These are phyloP conservation scores for Aspergillus fumigatiaffinis DNA, from an alignment of 2,329 filamentous ascomycete genomes.

Conservation along the genomic window DNA sequence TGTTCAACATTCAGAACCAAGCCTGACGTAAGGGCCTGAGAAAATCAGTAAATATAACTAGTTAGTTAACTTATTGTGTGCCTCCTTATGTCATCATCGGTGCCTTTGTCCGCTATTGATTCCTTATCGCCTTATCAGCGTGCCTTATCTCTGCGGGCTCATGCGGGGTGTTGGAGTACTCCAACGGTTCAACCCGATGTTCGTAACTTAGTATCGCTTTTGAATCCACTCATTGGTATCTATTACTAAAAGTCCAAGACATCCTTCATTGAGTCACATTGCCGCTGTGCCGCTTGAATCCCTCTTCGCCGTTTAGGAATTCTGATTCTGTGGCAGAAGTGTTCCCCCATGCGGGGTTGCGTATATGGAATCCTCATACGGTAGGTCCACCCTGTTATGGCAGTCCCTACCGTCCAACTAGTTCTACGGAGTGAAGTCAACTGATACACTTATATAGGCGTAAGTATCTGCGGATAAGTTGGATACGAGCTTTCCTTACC, in stretches of 20 bases:
- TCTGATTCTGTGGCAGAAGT: not conserved
- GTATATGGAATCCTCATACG: not conserved
- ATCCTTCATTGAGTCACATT: not conserved
- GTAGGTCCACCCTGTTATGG: not conserved
- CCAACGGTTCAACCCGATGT: too few species aligned
- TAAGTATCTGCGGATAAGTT: not conserved
- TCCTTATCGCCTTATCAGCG: not conserved
- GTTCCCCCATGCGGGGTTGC: not conserved
- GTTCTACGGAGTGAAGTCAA: not conserved
- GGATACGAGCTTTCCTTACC: not conserved
- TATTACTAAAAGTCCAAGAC: not conserved
- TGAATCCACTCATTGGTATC: not conserved
- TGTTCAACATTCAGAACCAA: not conserved
- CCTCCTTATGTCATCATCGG: not conserved
- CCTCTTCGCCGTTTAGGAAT: not conserved
- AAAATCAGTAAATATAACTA: not conserved
- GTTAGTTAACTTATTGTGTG: not conserved
- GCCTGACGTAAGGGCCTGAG: not conserved
- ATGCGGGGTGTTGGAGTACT: not conserved
- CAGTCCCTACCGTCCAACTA: not conserved
- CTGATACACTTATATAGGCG: not conserved
- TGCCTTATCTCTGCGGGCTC: not conserved
- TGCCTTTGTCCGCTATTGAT: not conserved
- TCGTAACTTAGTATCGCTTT: not conserved
- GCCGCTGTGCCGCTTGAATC: not conserved